These are phyloP conservation scores for Escallonia herrerae DNA, from an alignment of 129 eudicot genomes.

Conservation along the genomic window DNA sequence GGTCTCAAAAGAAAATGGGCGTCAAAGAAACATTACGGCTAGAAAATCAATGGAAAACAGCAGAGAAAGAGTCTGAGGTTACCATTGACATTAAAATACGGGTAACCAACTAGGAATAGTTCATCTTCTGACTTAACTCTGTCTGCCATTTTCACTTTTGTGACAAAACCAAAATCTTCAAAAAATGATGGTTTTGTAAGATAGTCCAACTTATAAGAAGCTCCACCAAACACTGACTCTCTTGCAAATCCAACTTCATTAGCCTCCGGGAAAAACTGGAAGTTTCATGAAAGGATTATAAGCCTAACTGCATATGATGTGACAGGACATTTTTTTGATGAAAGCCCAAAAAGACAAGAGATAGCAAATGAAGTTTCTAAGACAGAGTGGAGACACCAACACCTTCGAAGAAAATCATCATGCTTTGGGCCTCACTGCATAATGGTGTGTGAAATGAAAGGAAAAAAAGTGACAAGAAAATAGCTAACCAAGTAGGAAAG, in stretches of 20 bases:
- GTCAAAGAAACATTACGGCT: not conserved
- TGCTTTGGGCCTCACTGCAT: no score
- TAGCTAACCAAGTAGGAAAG: no score
- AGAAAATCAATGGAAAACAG: not conserved
- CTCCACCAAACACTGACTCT: constrained; percentile 70
- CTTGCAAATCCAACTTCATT: constrained; percentile 82
- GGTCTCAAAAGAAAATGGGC: constrained; percentile 6
- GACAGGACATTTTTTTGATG: no score
- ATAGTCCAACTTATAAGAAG: constrained; percentile 83
- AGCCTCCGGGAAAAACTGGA: constrained; percentile 97
- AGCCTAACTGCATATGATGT: not conserved
- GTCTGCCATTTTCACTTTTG: constrained; percentile 77
- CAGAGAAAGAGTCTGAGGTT: constrained; percentile 17
- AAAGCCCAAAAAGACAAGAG: no score
- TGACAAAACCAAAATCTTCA: constrained; percentile 82
- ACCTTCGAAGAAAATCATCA: no score
- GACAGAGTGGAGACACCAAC: no score
- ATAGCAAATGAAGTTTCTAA: no score
- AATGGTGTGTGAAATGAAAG: no score
- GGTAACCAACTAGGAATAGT: constrained; percentile 80
- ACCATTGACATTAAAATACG: constrained; percentile 94
- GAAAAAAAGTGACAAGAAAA: no score
- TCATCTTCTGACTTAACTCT: constrained; percentile 93
- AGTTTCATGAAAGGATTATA: constrained; percentile 14
- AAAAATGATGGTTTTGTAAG: constrained; percentile 91